A percentile compares a stretch with the other conserved stretches of the same genome.
Evolutionary conservation across 129 eudicot species (phyloP).

Genomic region (Apium graveolens): DNA sequence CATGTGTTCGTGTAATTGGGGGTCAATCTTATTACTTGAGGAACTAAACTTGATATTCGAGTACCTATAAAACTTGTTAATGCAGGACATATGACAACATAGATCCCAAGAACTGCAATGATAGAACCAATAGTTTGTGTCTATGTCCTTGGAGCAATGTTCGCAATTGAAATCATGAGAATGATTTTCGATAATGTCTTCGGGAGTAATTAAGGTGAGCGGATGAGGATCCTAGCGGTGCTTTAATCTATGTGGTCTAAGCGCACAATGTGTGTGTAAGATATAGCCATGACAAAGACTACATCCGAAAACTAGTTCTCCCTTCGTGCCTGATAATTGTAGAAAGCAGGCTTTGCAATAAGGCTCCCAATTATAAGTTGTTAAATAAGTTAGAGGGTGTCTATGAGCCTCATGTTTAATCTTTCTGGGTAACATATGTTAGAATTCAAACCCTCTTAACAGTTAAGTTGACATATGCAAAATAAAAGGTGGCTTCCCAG

Average conservation of each 20-base stretch:
- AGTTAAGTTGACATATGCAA: no score
- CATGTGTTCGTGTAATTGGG: background rate
- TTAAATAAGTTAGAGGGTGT: background rate
- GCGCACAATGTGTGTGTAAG: background rate
- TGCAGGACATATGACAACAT: no score
- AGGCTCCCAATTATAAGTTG: no score
- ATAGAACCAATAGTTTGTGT: background rate
- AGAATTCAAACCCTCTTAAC: no score
- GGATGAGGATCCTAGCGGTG: background rate
- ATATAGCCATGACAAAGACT: no score
- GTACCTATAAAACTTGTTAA: background rate
- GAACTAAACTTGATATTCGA: background rate
- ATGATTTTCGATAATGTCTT: background rate
- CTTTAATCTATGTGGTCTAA: background rate
- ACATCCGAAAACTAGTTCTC: no score
- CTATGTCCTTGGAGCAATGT: background rate
- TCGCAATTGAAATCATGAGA: background rate
- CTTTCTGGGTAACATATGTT: background rate
- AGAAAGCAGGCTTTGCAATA: no score
- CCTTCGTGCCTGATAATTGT: no score
- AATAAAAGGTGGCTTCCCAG: no score
- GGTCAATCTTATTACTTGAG: background rate
- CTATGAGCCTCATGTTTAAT: background rate
- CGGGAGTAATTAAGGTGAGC: background rate
- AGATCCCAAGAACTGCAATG: background rate